phyloP scores from a whole-genome alignment of 805 yeast genomes.

The Candida khao-thaluensis region DNA sequence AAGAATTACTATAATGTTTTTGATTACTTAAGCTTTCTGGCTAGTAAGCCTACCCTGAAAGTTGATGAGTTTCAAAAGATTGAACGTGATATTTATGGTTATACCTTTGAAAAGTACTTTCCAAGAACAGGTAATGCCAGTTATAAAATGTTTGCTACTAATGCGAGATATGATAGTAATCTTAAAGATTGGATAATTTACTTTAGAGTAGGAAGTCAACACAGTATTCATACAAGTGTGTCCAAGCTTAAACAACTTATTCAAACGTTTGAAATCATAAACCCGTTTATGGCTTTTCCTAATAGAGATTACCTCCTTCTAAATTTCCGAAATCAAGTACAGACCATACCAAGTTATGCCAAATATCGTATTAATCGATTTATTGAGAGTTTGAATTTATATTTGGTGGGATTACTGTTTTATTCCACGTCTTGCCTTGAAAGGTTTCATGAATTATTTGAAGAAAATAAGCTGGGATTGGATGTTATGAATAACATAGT shows the following conservation, averaged over 20 bases:
- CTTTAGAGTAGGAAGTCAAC: constrained; percentile 12
- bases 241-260: constrained; percentile 23
- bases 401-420: constrained; percentile 43
- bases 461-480: constrained; percentile 27
- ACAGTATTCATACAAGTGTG: constrained; percentile 17
- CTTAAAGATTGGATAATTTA: constrained; percentile 35
- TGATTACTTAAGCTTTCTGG: constrained; percentile 37
- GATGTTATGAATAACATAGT: constrained; percentile 23
- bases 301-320: constrained; percentile 21
- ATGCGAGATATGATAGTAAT: constrained; percentile 34
- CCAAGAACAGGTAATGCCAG: constrained; percentile 15
- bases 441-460: not conserved
- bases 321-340: constrained; percentile 27
- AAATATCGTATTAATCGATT: constrained; percentile 50
- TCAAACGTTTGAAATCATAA: constrained; percentile 22
- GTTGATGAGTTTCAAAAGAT: constrained; percentile 22
- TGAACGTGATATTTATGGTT: constrained; percentile 21
- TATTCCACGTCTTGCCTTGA: constrained; percentile 12
- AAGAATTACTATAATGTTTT: constrained; percentile 34
- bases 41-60: constrained; percentile 23
- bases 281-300: constrained; percentile 22
- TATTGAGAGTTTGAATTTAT: constrained; percentile 47
- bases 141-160: constrained; percentile 24
- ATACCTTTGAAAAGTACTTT: constrained; percentile 21
- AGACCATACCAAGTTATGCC: constrained; percentile 32